Percentiles rank a stretch among this genome's conserved stretches.
phyloP scores from a whole-genome alignment of 1,139 yeast genomes.

The Scheffersomyces titani region DNA sequence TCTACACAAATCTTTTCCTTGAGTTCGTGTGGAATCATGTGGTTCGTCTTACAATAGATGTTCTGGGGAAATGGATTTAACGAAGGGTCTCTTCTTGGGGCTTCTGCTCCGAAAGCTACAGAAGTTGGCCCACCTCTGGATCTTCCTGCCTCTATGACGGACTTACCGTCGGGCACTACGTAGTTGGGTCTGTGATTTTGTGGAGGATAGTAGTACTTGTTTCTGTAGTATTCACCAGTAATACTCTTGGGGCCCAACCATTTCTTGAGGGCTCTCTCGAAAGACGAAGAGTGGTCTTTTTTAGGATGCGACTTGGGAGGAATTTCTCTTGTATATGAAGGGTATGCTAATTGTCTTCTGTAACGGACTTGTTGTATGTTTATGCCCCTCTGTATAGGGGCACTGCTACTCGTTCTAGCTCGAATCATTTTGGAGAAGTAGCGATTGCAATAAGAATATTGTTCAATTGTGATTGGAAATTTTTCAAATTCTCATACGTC shows the following conservation, averaged over 20 bases:
- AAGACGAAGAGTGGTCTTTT: constrained; percentile 27
- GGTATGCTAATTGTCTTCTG: constrained; percentile 24
- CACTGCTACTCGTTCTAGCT: constrained; percentile 3
- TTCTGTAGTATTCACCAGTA: constrained; percentile 78
- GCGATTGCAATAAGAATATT: background rate
- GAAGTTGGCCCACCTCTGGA: constrained; percentile 7
- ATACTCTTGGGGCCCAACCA: constrained; percentile 83
- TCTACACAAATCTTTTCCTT: constrained; percentile 63
- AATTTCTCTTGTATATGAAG: constrained; percentile 20
- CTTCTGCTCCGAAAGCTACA: constrained; percentile 14
- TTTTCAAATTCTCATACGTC: background rate
- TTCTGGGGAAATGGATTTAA: constrained; percentile 83
- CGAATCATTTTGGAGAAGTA: constrained; percentile 7
- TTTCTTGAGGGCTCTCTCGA: constrained; percentile 42
- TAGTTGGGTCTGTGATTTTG: constrained; percentile 75
- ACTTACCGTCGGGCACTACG: constrained; percentile 59
- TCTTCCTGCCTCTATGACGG: constrained; percentile 29
- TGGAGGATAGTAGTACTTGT: constrained; percentile 75
- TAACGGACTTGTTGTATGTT: constrained; percentile 5
- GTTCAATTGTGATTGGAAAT: background rate
- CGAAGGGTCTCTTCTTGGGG: constrained; percentile 26
- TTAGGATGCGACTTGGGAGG: constrained; percentile 22
- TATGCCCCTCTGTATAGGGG: constrained; percentile 7
- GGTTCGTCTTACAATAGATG: constrained; percentile 66
- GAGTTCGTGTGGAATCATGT: constrained; percentile 56